Percentiles rank a stretch among this genome's conserved stretches.
These are phyloP conservation scores for Boletus coccyginus DNA, from an alignment of 768 basidiomycete species.

Conservation along the genomic window DNA sequence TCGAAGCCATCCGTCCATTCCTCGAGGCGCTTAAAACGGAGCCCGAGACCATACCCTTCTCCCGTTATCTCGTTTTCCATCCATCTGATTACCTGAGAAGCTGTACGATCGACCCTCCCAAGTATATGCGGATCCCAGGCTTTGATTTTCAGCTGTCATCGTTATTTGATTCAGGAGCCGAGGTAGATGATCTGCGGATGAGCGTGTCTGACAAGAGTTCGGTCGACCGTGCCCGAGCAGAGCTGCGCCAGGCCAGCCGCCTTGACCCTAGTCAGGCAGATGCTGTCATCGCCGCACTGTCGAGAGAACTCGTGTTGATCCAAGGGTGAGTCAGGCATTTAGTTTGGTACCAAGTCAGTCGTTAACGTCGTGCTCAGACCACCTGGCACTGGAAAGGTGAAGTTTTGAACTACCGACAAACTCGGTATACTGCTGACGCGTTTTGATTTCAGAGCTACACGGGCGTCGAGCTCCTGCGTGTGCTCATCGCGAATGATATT, in stretches of 20 bases:
- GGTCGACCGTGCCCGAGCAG: constrained; percentile 35
- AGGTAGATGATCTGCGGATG: constrained; percentile 39
- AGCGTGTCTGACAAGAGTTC: constrained; percentile 41
- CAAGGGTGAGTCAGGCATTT: constrained; percentile 53
- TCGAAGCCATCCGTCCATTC: constrained; percentile 57
- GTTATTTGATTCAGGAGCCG: constrained; percentile 45
- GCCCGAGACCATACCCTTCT: constrained; percentile 57
- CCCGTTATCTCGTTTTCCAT: constrained; percentile 47
- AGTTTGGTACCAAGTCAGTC: neutral
- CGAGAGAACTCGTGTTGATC: constrained; percentile 48
- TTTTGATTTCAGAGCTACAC: constrained; percentile 51
- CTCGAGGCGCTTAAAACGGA: constrained; percentile 60
- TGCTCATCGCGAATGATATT: constrained; percentile 53
- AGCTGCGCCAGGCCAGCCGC: constrained; percentile 46
- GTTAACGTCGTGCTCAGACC: constrained; percentile 41
- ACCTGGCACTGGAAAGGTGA: constrained; percentile 76
- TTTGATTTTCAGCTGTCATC: constrained; percentile 57
- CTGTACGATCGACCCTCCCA: constrained; percentile 46
- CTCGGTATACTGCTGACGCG: neutral
- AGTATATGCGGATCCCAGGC: constrained; percentile 44
- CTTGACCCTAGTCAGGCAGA: constrained; percentile 73
- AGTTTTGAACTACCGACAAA: neutral
- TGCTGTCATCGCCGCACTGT: constrained; percentile 53
- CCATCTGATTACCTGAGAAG: constrained; percentile 34
- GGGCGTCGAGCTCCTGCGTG: constrained; percentile 65